Base-by-base conservation (phyloP, 495 filamentous ascomycete species). In the Clohesyomyces aquaticus region DNA sequence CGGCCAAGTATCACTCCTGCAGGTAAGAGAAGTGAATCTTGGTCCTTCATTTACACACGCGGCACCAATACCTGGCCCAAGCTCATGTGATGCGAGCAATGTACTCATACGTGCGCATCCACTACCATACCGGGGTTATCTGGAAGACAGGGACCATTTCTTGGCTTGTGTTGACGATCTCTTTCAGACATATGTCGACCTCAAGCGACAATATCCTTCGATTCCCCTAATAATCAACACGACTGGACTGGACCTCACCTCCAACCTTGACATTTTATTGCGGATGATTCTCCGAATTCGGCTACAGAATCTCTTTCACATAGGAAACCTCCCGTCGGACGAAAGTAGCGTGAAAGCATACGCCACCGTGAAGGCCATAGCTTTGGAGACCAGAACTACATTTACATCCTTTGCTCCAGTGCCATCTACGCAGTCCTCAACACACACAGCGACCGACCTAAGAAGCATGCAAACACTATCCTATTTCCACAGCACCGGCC, bases 401-500 rank as follows among this genome's bases (percentile, higher is more conserved):
- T 10, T 61, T 29, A 52, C 53, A 25, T 32, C 61, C 11, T 27
- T 59, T 19, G 12, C n/a, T n/a, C n/a, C n/a, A n/a, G n/a, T n/a
- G n/a, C n/a, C n/a, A n/a, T n/a, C n/a, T n/a, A n/a, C n/a, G n/a
- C n/a, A n/a, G n/a, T n/a, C n/a, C n/a, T 61, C 59, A 11, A 46
- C 82, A n/a, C 79, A 85, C 41, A 91, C 87, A 0, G 82, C 88
- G 9, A 81, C 82, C 12, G 84, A 93, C 66, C 72, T 91, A 3
- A 82, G 90, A 54, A 81, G 83, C 25, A 93, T 95, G 90, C 88
- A 92, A 65, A 87, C 83, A 22, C 83, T 90, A 70, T 89, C 90
- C 0, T 93, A 93, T 65, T 92, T 95, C 72, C 75, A 77, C 55
- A 46, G 56, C 43, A 51, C 43, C 10, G 50, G 16, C 48, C 32